Evolutionary conservation across 192 early-diverging fungal genomes (phyloP), one percentile per base, ranked within the genome.

Genomic region (Entomortierella chlamydospora): DNA sequence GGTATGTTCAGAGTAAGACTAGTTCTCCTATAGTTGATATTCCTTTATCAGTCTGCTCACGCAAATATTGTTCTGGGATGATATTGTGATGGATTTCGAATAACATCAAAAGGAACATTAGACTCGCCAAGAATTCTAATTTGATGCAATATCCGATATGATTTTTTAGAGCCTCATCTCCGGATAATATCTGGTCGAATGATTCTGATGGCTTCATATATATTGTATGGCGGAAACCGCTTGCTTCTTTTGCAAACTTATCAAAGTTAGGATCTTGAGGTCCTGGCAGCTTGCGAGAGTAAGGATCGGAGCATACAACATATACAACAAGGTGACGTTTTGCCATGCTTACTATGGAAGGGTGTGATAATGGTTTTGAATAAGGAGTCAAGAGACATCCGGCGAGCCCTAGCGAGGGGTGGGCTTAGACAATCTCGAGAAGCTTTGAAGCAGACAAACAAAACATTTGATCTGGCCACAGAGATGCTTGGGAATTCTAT

Each of bases 281-380:
- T 0, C 61, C 81, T 18, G 71, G 71, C 13, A 9, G 22, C 0
- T 8, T 10, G 20, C 6, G 7, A 9, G 25, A n/a, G 29, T 41
- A 15, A 5, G 59, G 33, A 37, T 42, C 13, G 0, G 23, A 64
- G 30, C 81, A 74, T 2, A 70, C 65, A 23, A 31, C 53, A 33
- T 74, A 82, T 34, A 82, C 63, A 42, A 69, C 78, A 81, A 73
- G 69, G 66, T 73, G 65, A 2, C 30, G 50, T 22, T 22, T 69
- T 43, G 58, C 70, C 61, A 82, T 60, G 1, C 64, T 58, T 31
- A 74, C 39, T 34, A 70, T 65, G 22, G 34, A 37, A 7, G 34
- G 34, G 10, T 37, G 10, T 37, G 34, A 37, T 37, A 37, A 10
- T 37, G 10, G 34, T 7, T 7, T 10, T 37, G 34, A 37, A 37